Evolutionary conservation across 1,139 yeast species (phyloP), one percentile per base, ranked within the genome.

Genomic region (Candida sanyaensis): DNA sequence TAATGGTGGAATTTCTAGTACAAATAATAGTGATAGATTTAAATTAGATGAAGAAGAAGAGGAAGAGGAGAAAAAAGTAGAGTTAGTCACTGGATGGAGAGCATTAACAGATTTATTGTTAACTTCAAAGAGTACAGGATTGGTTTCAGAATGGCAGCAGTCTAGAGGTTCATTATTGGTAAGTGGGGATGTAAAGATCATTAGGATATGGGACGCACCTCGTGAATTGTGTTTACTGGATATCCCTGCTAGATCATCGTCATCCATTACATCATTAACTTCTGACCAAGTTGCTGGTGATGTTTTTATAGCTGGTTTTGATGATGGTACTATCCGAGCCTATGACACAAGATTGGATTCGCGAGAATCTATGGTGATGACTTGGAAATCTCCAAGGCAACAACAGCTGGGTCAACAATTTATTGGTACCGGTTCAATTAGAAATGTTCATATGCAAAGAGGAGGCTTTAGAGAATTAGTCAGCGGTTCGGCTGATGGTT

Each of bases 261-360:
- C 95, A n/a, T 84, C 95, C 10, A 87, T 93, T 47, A 88, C 97
- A 0, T 79, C 96, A 0, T 73, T 93, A 48, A 91, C 98, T 0
- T 90, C 97, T 0, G 99, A 93, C 61, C 98, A 93, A 64, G 93
- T 93, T 9, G 90, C 96, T 0, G 98, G 99, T n/a, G 86, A 92
- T 60, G 78, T 90, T 2, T 82, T 93, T 57, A 83, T 89, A 33
- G 93, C 96, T 7, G 99, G 99, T 0, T 95, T 93, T 66, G 92
- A 87, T 37, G 98, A 95, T 65, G 99, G 99, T 11, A 83, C 90
- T 17, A 71, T 93, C 43, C 75, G 98, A 52, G 96, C 91, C 1
- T 93, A 92, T 64, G 99, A 93, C 65, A 79, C 97, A 49, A 78
- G 99, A 56, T 65, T 90, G 51, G 95, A 88, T 56, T 80, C 95